These are phyloP conservation scores for Trichoderma atroviride DNA, from an alignment of 2,329 filamentous ascomycete genomes.

Conservation along the genomic window DNA sequence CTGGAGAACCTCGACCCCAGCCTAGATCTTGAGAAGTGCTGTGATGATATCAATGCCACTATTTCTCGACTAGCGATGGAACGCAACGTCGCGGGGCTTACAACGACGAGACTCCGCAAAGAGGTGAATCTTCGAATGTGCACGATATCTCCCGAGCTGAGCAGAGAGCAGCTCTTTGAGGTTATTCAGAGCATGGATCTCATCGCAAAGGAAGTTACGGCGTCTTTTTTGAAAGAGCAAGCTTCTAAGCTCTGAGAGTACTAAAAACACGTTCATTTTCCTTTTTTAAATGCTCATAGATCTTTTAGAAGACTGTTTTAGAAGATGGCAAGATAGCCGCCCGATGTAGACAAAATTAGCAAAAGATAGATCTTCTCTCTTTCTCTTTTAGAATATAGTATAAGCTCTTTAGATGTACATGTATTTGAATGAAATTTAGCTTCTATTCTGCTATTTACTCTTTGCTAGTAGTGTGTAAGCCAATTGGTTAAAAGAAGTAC, in stretches of 20 bases:
- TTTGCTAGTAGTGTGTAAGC: background rate
- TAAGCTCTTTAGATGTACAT: background rate
- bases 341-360: background rate
- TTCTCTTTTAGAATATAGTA: background rate
- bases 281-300: background rate
- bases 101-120: slow-evolving; percentile 27
- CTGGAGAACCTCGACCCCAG: background rate
- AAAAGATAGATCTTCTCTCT: background rate
- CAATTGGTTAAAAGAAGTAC: background rate
- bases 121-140: slow-evolving; percentile 29
- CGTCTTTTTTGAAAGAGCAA: background rate
- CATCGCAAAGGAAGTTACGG: background rate
- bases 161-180: slow-evolving; percentile 33
- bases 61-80: slow-evolving; percentile 24
- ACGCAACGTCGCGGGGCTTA: slow-evolving; percentile 26
- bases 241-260: background rate
- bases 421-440: background rate
- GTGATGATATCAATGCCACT: slow-evolving; percentile 23
- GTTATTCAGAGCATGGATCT: background rate
- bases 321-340: background rate
- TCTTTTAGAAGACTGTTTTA: background rate
- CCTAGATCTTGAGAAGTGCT: background rate
- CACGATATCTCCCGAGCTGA: slow-evolving; percentile 29
- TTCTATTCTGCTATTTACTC: too few relatives aligned
- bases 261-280: background rate